These are phyloP conservation scores for Inonotus obliquus DNA, from an alignment of 1,284 basidiomycete genomes.

Conservation along the genomic window DNA sequence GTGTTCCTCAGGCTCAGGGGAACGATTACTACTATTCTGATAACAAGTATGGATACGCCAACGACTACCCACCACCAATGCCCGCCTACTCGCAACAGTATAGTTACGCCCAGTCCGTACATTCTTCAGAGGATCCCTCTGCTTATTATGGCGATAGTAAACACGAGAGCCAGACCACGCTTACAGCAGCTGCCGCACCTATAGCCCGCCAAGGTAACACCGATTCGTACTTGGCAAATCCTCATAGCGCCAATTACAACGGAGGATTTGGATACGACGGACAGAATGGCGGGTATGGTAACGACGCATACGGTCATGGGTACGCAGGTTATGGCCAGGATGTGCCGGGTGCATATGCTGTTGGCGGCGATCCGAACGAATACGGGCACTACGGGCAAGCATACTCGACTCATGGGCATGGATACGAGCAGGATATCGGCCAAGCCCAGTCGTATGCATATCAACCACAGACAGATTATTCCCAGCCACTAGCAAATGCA, in stretches of 20 bases:
- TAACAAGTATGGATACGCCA: slow-evolving; percentile 15
- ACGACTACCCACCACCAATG: slow-evolving; percentile 18
- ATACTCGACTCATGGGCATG: slow-evolving; percentile 7
- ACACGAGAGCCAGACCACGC: slow-evolving; percentile 13
- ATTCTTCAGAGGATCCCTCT: slow-evolving; percentile 11
- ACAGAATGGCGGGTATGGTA: slow-evolving; percentile 6
- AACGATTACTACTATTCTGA: slow-evolving; percentile 17
- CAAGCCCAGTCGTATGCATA: slow-evolving; percentile 15
- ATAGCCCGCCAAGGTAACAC: slow-evolving; percentile 10
- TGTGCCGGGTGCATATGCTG: slow-evolving; percentile 9
- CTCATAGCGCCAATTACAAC: slow-evolving; percentile 6
- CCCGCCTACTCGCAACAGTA: slow-evolving; percentile 17
- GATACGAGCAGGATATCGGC: slow-evolving; percentile 7
- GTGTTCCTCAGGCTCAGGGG: slow-evolving; percentile 5
- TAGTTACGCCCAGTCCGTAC: slow-evolving; percentile 9
- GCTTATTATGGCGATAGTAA: slow-evolving; percentile 11
- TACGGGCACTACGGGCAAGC: slow-evolving; percentile 12
- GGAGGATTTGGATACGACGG: slow-evolving; percentile 6
- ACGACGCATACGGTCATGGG: slow-evolving; percentile 1
- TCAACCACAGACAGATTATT: slow-evolving; percentile 12
- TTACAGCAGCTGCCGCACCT: slow-evolving; percentile 17
- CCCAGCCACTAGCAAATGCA: slow-evolving; percentile 1
- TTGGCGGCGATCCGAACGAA: slow-evolving; percentile 10
- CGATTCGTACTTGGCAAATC: slow-evolving; percentile 11
- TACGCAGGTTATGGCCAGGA: slow-evolving; percentile 14